These are phyloP conservation scores for Evernia prunastri DNA, from an alignment of 495 filamentous ascomycete species.

Conservation along the genomic window DNA sequence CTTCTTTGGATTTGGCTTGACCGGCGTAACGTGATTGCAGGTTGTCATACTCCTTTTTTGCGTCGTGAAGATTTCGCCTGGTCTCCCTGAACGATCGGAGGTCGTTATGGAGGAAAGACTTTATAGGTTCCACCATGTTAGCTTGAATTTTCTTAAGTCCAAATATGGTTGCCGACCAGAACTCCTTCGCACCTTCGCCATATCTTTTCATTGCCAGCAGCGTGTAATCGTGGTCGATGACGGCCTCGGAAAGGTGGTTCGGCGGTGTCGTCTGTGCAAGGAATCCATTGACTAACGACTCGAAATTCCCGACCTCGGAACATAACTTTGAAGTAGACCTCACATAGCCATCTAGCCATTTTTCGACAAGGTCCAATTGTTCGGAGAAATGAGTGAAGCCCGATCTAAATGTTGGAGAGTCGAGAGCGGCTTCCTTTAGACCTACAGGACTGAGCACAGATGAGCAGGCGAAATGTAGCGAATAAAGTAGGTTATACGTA, in stretches of 20 bases:
- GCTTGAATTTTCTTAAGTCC: constrained; percentile 68
- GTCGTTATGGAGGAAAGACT: constrained; percentile 67
- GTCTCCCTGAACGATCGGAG: constrained; percentile 66
- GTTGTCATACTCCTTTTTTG: constrained; percentile 77
- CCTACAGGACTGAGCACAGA: constrained; percentile 60
- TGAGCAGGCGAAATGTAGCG: constrained; percentile 1
- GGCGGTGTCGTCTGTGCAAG: constrained; percentile 64
- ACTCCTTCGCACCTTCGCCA: constrained; percentile 76
- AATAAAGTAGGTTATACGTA: constrained; percentile 28
- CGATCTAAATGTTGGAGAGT: constrained; percentile 90
- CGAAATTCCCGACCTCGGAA: constrained; percentile 63
- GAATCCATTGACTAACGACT: constrained; percentile 65
- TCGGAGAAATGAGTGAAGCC: constrained; percentile 84
- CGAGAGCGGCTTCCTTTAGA: constrained; percentile 89
- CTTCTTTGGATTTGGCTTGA: constrained; percentile 89
- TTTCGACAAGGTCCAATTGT: constrained; percentile 84
- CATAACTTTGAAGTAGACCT: constrained; percentile 70
- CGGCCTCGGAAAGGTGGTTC: constrained; percentile 63
- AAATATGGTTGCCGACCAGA: constrained; percentile 70
- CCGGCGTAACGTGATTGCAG: constrained; percentile 69
- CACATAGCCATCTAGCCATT: constrained; percentile 86
- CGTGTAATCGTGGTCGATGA: constrained; percentile 93
- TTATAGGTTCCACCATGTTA: constrained; percentile 73
- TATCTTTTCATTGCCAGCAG: constrained; percentile 75
- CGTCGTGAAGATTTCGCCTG: constrained; percentile 63